Conservation (phyloP, 164 flowering plant genomes). For the Cinnamomum chago region DNA sequence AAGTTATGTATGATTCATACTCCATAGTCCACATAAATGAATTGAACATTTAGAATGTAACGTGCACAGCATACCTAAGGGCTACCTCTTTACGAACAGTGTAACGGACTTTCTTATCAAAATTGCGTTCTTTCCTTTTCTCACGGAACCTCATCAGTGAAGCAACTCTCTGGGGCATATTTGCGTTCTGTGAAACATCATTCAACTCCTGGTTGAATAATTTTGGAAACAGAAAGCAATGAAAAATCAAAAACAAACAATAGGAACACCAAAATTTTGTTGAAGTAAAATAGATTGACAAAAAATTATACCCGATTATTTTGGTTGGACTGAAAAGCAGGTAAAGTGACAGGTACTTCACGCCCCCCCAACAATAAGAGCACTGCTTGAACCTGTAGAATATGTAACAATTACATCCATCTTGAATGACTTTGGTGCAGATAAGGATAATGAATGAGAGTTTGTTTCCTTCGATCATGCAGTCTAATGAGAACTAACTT, state of each 20-base stretch:
- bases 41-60: neutral
- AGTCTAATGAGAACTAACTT: too few species aligned
- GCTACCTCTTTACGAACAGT: constrained; percentile 23
- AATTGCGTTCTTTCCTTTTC: constrained; percentile 22
- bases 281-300: neutral
- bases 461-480: too few species aligned
- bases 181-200: constrained; percentile 15
- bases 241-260: neutral
- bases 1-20: too few species aligned
- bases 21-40: too few species aligned
- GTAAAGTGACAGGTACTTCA: constrained; percentile 35
- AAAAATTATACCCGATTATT: constrained; percentile 41
- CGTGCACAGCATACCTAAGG: constrained; percentile 13
- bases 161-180: constrained; percentile 15
- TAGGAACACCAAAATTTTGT: neutral
- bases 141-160: constrained; percentile 22
- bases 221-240: constrained; percentile 2
- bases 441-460: neutral
- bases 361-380: constrained; percentile 68
- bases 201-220: constrained; percentile 10
- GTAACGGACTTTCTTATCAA: constrained; percentile 18
- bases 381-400: constrained; percentile 62
- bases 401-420: neutral
- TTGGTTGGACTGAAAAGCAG: constrained; percentile 20
- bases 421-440: neutral